Base-by-base conservation (phyloP, 352 stramenopile species). In the Pythium dissotocum region DNA sequence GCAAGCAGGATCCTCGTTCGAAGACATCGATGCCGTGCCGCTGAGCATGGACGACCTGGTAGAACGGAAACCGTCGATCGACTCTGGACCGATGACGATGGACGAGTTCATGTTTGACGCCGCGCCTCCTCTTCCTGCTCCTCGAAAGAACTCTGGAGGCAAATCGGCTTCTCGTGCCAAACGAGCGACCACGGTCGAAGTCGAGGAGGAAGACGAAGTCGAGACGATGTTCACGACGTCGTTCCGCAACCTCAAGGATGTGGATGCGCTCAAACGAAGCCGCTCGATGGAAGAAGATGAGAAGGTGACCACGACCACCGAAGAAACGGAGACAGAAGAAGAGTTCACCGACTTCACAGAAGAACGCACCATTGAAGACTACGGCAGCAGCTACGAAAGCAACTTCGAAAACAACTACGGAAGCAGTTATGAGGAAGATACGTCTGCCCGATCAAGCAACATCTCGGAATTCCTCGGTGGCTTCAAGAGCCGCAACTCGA, bases 391-490 rank as follows among this genome's bases (percentile, higher is more conserved):
- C 21, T 52, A 52, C n/a, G 44, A 52, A 18, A 52, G 44, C 44
- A 52, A 10, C n/a, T 42, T 24, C 21, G 21, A 24, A 24, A 24
- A 24, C 21, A 30, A 65, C 59, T 58, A 56, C 18, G 63, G 59
- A 4, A 71, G 60, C 52, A 69, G 61, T 54, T 68, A 75, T 38
- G 63, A 75, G 28, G 61, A 75, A n/a, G 69, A 71, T 2, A 48
- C 59, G 28, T 32, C 46, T n/a, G 48, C 59, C n/a, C 69, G 69
- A 10, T 58, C 44, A 1, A 76, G 64, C 59, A 77, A 77, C 61
- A 70, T 80, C 28, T 63, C 73, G 10, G 73, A 73, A 1, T 80
- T 80, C 55, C 49, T 80, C 0, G 73, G 73, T 42, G 73, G 73
- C 7, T 80, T 73, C 62, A 72, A 73, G 24, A 61, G 63, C 52